These are phyloP conservation scores for Kwoniella botswanensis DNA, from an alignment of 768 basidiomycete species.

Conservation along the genomic window DNA sequence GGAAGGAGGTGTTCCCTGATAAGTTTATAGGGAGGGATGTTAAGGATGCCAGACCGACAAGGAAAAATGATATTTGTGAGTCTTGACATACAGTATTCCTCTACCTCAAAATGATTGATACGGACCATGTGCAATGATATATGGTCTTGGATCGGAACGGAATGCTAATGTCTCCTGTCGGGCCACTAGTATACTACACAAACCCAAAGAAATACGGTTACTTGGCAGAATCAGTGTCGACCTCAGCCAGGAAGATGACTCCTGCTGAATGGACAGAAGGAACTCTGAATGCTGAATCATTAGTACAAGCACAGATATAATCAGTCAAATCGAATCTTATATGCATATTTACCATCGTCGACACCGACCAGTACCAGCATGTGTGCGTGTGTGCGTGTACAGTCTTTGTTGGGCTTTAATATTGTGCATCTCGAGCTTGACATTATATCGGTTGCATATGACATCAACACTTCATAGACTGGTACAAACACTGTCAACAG, in stretches of 20 bases:
- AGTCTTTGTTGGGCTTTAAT: too few relatives aligned
- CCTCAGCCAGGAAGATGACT: constrained; percentile 19
- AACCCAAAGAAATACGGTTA: constrained; percentile 56
- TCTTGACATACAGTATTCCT: constrained; percentile 16
- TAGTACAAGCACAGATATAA: constrained; percentile 6
- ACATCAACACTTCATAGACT: background rate
- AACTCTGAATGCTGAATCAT: background rate
- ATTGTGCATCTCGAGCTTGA: too few relatives aligned
- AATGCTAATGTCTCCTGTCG: background rate
- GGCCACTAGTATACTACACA: constrained; percentile 51
- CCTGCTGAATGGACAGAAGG: constrained; percentile 21
- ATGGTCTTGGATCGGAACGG: too few relatives aligned
- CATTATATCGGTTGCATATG: background rate
- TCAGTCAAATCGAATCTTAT: background rate
- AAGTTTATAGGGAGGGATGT: constrained; percentile 69
- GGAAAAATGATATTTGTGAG: constrained; percentile 81
- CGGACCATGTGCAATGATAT: background rate
- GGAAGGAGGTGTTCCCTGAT: constrained; percentile 61
- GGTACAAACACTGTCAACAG: too few relatives aligned
- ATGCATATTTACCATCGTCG: background rate
- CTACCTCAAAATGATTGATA: too few relatives aligned
- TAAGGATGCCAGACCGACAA: constrained; percentile 77
- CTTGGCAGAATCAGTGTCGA: constrained; percentile 31
- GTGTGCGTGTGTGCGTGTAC: background rate
- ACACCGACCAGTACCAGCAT: too few relatives aligned